phyloP scores from a whole-genome alignment of 257 asterid species.

The Prunella vulgaris region DNA sequence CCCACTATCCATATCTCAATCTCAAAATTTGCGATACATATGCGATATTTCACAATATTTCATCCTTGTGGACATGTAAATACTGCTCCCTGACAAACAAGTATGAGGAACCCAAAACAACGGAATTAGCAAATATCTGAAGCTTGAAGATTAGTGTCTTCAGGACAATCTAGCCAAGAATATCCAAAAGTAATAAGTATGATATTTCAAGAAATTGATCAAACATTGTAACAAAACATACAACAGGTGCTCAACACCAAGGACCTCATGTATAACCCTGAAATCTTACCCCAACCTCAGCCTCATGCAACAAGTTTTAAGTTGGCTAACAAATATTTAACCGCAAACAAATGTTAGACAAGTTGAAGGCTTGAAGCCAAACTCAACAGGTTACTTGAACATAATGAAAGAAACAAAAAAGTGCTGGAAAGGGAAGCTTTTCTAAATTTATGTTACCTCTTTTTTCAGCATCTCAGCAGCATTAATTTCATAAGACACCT shows the following conservation, averaged over 20 bases:
- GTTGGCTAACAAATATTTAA: slow-evolving; percentile 1
- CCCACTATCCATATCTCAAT: no score
- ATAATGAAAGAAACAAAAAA: not conserved
- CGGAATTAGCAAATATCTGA: not conserved
- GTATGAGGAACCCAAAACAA: not conserved
- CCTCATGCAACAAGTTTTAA: not conserved
- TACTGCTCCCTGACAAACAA: not conserved
- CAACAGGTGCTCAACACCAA: not conserved
- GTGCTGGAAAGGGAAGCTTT: not conserved
- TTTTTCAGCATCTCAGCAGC: slow-evolving; percentile 88
- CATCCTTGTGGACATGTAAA: not conserved
- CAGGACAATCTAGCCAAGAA: not conserved
- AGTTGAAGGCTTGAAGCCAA: not conserved
- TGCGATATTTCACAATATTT: no score
- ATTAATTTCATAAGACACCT: slow-evolving; percentile 61
- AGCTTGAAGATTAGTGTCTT: not conserved
- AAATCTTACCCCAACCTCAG: not conserved
- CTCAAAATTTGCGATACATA: no score
- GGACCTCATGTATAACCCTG: not conserved
- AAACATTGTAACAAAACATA: not conserved
- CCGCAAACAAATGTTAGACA: not conserved
- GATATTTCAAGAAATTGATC: not conserved
- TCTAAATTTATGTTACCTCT: no score
- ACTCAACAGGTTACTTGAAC: not conserved
- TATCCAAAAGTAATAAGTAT: not conserved